phyloP scores from a whole-genome alignment of 306 rosid genomes.

The Oxytropis ochrocephala region DNA sequence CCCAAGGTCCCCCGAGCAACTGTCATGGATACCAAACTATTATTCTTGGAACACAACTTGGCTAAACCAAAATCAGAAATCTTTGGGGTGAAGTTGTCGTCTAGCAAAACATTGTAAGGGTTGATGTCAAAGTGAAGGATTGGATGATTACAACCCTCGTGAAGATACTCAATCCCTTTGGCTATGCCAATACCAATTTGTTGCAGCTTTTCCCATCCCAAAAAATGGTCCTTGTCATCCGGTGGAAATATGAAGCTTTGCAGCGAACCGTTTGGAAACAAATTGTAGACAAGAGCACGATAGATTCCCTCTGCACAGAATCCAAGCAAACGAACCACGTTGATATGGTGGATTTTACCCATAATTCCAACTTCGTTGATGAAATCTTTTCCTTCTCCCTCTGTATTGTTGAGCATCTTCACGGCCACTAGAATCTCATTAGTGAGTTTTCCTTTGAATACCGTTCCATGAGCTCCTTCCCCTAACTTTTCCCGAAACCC shows the following conservation, averaged over 20 bases:
- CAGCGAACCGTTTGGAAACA: not conserved
- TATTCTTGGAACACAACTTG: too few species aligned
- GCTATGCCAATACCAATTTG: not conserved
- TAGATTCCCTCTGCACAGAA: too few species aligned
- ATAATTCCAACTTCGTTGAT: not conserved
- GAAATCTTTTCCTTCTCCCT: slow-evolving; percentile 1
- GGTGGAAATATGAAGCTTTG: not conserved
- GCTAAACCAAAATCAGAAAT: too few species aligned
- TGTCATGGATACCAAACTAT: too few species aligned
- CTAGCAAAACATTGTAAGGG: too few species aligned
- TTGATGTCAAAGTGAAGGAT: too few species aligned
- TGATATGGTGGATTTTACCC: slow-evolving; percentile 5
- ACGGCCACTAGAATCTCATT: not conserved
- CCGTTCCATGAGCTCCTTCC: not conserved
- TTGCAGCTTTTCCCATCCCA: not conserved
- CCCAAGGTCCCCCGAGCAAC: too few species aligned
- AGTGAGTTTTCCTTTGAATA: not conserved
- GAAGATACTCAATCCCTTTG: not conserved
- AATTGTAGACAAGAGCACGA: not conserved
- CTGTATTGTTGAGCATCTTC: not conserved
- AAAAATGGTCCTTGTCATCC: not conserved
- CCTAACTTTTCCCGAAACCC: not conserved
- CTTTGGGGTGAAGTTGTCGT: too few species aligned
- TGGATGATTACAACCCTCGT: not conserved
- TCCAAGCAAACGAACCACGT: not conserved